These are phyloP conservation scores for Camellia oleifera DNA, from an alignment of 179 eudicot genomes.

Conservation along the genomic window DNA sequence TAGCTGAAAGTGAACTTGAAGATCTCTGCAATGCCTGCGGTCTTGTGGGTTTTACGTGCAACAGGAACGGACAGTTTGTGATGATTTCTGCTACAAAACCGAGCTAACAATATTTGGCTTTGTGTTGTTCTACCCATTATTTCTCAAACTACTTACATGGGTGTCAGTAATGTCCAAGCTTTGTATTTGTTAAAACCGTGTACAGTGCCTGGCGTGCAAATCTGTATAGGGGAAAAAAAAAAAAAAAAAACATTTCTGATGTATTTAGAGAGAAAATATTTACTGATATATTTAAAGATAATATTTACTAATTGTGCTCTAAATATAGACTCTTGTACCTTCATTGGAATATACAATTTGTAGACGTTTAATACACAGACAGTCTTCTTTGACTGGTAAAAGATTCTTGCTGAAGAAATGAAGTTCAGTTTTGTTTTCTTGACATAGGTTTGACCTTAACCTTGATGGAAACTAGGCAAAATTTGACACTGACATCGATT, in stretches of 20 bases:
- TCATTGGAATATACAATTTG: too few species aligned
- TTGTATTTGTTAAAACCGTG: neutral
- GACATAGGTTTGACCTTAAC: too few species aligned
- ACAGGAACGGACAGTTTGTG: slow-evolving; percentile 62
- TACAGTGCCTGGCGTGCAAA: neutral
- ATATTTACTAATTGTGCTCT: too few species aligned
- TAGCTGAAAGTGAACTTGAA: slow-evolving; percentile 75
- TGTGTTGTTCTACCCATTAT: neutral
- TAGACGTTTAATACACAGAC: too few species aligned
- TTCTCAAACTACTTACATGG: slow-evolving; percentile 3
- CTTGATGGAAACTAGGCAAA: too few species aligned
- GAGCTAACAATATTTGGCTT: slow-evolving; percentile 16
- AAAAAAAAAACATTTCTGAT: neutral
- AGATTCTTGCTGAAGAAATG: too few species aligned
- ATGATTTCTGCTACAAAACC: slow-evolving; percentile 89
- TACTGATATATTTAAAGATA: too few species aligned
- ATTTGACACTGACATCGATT: too few species aligned
- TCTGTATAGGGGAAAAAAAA: neutral
- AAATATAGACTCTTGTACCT: too few species aligned
- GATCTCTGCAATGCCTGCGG: slow-evolving; percentile 84
- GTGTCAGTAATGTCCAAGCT: neutral
- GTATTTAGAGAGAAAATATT: neutral
- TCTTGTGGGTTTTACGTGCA: slow-evolving; percentile 60
- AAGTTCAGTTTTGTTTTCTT: too few species aligned
- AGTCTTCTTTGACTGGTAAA: too few species aligned